phyloP scores from a whole-genome alignment of 1,284 basidiomycete species.

The Ganoderma resinaceum region DNA sequence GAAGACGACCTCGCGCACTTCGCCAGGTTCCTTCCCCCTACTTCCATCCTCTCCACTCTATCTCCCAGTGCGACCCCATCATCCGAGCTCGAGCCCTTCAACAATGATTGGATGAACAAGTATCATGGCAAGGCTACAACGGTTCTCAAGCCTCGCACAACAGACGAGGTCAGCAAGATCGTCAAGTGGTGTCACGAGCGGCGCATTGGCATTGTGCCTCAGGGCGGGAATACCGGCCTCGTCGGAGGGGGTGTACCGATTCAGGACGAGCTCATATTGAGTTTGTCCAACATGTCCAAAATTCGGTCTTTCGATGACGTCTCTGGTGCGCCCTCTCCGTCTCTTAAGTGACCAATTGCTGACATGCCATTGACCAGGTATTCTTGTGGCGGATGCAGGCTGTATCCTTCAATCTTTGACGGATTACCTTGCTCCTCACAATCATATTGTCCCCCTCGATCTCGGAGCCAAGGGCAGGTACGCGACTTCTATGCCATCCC shows the following conservation, averaged over 20 bases:
- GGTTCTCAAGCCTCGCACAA: slow-evolving; percentile 90
- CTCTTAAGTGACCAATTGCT: slow-evolving; percentile 21
- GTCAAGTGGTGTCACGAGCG: slow-evolving; percentile 85
- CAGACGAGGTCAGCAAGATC: slow-evolving; percentile 88
- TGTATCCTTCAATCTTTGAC: slow-evolving; percentile 94
- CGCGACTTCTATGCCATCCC: slow-evolving; percentile 31
- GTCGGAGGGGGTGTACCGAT: slow-evolving; percentile 97
- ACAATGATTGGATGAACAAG: slow-evolving; percentile 98
- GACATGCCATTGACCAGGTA: slow-evolving; percentile 50
- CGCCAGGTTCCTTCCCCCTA: slow-evolving; percentile 61
- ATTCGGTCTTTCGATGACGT: slow-evolving; percentile 94
- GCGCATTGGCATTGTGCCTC: slow-evolving; percentile 90
- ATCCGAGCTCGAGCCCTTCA: slow-evolving; percentile 84
- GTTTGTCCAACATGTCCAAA: slow-evolving; percentile 82
- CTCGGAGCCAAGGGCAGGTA: slow-evolving; percentile 97
- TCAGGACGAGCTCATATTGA: slow-evolving; percentile 90
- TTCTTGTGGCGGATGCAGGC: slow-evolving; percentile 87
- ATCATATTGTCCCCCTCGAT: slow-evolving; percentile 98
- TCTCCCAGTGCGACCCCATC: slow-evolving; percentile 51
- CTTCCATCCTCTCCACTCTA: slow-evolving; percentile 72
- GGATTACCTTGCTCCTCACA: slow-evolving; percentile 85
- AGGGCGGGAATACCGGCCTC: slow-evolving; percentile 98
- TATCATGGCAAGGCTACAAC: slow-evolving; percentile 87
- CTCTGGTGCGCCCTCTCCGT: slow-evolving; percentile 65
- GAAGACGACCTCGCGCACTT: slow-evolving; percentile 70